Evolutionary conservation across 768 basidiomycete species (phyloP), one percentile per base, ranked within the genome.

Genomic region (Auriculariales sp.): DNA sequence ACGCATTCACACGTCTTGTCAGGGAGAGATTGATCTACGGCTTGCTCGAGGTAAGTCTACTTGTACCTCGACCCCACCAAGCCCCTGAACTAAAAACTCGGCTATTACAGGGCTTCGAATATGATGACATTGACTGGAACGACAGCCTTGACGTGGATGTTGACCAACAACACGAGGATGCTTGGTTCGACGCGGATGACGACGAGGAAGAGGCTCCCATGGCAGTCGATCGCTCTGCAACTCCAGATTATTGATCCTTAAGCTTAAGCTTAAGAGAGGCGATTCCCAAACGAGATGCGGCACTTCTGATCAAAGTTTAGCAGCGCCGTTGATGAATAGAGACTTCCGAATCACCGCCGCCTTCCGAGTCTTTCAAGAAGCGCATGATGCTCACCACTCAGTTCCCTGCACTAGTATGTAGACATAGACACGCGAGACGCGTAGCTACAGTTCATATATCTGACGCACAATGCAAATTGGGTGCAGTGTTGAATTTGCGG

Each of bases 1-100:
- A 56, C 22, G 57, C 58, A 5, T 87, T 88, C 61, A 73, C 79
- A 57, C 67, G 83, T 34, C 63, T 68, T 27, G 62, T 89, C n/a
- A 71, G 65, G 46, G 84, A 88, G 59, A 66, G 70, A 10, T 81
- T 87, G 55, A 82, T 89, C 22, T 85, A 87, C 54, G 86, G 86
- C 4, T 60, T 79, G 51, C 66, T 89, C 10, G 80, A 84, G 62
- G 86, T 78, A 64, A 63, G 78, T 64, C 28, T 34, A 6, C 14
- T 7, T 15, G 31, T 24, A 12, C 7, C 7, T 27, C 19, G 28
- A 30, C 36, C 5, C 17, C 7, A 5, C 31, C 45, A 5, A n/a
- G 47, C 27, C 17, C 53, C 46, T 46, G 34, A 42, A 46, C 49
- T 19, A 48, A 28, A 28, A 35, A n/a, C n/a, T n/a, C n/a, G n/a